phyloP scores from a whole-genome alignment of 1,284 basidiomycete genomes.

The Mycosarcoma maydis region DNA sequence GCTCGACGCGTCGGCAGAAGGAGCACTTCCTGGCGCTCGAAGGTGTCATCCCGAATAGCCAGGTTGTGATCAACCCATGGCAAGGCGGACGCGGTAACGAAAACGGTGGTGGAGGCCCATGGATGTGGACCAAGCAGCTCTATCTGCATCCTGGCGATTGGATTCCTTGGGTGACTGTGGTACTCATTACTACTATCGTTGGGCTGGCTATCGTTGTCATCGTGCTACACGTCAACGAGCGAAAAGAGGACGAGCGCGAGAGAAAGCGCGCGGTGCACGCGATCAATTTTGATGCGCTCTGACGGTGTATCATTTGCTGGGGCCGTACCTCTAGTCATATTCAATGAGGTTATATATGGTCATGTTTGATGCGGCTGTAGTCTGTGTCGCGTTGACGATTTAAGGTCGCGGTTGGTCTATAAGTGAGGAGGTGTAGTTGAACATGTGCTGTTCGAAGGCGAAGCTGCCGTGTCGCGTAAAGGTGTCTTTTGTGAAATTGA shows the following conservation, averaged over 20 bases:
- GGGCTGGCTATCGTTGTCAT: conserved; percentile 84
- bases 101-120: conserved; percentile 26
- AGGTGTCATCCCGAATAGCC: conserved; percentile 95
- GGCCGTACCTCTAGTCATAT: too few species aligned
- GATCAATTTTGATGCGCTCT: conserved; percentile 96
- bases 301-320: background rate
- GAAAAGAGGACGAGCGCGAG: conserved; percentile 91
- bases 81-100: conserved; percentile 62
- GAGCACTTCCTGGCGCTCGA: conserved; percentile 89
- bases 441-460: background rate
- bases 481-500: background rate
- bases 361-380: too few species aligned
- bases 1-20: conserved; percentile 69
- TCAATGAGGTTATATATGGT: too few species aligned
- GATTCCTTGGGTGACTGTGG: conserved; percentile 95
- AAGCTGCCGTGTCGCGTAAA: conserved; percentile 24
- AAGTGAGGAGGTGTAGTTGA: too few species aligned
- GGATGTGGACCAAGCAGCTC: conserved; percentile 84
- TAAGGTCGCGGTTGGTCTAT: too few species aligned
- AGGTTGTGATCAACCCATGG: conserved; percentile 91
- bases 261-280: conserved; percentile 85
- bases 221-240: conserved; percentile 88
- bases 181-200: conserved; percentile 79
- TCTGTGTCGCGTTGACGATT: too few species aligned
- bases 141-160: conserved; percentile 94